These are phyloP conservation scores for Cucumis cinereus DNA, from an alignment of 306 rosid genomes.

Conservation along the genomic window DNA sequence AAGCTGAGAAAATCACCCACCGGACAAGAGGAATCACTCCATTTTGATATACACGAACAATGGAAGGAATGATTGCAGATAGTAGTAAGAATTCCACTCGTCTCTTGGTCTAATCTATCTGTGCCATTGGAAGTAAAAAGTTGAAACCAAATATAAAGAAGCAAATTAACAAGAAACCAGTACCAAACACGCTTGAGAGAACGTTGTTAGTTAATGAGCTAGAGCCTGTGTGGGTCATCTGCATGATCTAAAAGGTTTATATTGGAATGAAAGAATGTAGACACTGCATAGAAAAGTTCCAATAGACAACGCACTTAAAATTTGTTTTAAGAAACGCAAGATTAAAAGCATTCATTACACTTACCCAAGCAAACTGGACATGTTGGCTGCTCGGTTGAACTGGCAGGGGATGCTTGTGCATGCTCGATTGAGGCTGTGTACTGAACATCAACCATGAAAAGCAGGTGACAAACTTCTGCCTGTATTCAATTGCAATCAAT, in stretches of 20 bases:
- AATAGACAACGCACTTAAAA: neutral
- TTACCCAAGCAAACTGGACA: constrained; percentile 90
- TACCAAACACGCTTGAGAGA: neutral
- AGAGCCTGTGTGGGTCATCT: neutral
- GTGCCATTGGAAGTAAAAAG: constrained; percentile 14
- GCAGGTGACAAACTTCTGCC: constrained; percentile 72
- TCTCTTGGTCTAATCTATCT: constrained; percentile 89
- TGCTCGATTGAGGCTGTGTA: constrained; percentile 81
- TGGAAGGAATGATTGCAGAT: constrained; percentile 98
- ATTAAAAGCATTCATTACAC: neutral
- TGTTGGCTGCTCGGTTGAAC: constrained; percentile 74
- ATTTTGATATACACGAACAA: constrained; percentile 86
- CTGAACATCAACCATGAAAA: constrained; percentile 74
- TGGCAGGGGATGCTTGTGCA: constrained; percentile 54
- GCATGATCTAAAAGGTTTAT: neutral
- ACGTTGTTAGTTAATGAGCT: neutral
- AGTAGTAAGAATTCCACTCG: constrained; percentile 80
- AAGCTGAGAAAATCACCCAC: constrained; percentile 33
- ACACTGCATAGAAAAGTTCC: neutral
- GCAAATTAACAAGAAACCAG: neutral
- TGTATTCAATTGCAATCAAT: constrained; percentile 1
- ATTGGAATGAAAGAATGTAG: neutral
- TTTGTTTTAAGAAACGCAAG: neutral
- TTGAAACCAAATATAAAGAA: neutral
- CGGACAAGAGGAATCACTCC: constrained; percentile 96